Percentiles rank a stretch among this genome's conserved stretches.
Conservation (phyloP, 306 rosid genomes). For the Lupinus albus region DNA sequence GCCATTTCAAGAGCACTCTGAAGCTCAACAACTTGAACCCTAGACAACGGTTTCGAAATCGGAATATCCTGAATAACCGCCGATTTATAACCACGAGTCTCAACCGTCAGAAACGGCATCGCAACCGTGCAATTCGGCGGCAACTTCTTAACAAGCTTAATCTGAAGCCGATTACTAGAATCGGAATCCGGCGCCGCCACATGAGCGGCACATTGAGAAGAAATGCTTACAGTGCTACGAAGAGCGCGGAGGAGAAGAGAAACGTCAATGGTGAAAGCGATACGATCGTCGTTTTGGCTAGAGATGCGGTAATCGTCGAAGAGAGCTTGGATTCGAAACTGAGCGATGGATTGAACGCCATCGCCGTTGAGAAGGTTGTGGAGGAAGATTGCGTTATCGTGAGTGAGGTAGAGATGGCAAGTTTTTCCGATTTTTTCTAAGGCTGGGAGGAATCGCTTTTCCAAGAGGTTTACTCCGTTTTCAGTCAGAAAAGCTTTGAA, state of each 20-base stretch:
- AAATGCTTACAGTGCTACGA: constrained; percentile 79
- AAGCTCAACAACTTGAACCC: constrained; percentile 75
- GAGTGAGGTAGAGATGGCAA: constrained; percentile 75
- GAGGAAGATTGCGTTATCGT: constrained; percentile 77
- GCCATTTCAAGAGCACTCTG: constrained; percentile 78
- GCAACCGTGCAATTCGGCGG: constrained; percentile 64
- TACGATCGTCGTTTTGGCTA: constrained; percentile 81
- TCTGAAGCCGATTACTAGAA: constrained; percentile 61
- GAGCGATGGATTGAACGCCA: constrained; percentile 85
- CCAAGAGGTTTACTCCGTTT: constrained; percentile 73
- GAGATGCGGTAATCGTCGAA: constrained; percentile 83
- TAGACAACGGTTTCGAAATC: constrained; percentile 75
- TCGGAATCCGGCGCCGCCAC: background rate
- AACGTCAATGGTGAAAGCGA: constrained; percentile 81
- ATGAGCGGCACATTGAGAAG: constrained; percentile 53
- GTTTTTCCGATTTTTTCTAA: constrained; percentile 75
- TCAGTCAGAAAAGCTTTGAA: constrained; percentile 85
- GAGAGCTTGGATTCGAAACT: constrained; percentile 73
- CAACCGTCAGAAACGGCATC: constrained; percentile 82
- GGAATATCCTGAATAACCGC: constrained; percentile 94
- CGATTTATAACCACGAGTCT: constrained; percentile 76
- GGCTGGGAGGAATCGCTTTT: constrained; percentile 79
- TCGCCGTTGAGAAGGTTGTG: constrained; percentile 90
- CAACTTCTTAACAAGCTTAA: constrained; percentile 81
- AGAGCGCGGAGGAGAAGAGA: constrained; percentile 86